Percentiles rank a stretch among this genome's conserved stretches.
Evolutionary conservation across 2,329 filamentous ascomycete species (phyloP).

Genomic region (Botrytis tulipae): DNA sequence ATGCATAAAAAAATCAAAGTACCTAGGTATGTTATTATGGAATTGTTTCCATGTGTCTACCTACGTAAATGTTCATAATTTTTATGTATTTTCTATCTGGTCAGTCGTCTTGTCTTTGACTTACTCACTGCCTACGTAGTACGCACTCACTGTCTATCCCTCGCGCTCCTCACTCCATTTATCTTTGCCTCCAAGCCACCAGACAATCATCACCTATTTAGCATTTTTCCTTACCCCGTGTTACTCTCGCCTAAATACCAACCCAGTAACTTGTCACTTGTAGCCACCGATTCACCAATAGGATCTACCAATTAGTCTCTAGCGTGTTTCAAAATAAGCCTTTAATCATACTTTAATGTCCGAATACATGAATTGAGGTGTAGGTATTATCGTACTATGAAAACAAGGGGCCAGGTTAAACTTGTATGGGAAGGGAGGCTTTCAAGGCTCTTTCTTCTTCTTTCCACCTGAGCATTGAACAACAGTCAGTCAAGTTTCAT

Average conservation of each 20-base stretch:
- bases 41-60: neutral
- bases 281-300: constrained; percentile 10
- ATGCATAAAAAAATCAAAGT: neutral
- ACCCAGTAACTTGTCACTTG: constrained; percentile 3
- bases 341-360: constrained; percentile 1
- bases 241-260: constrained; percentile 8
- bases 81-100: neutral
- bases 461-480: neutral
- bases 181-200: neutral
- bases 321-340: constrained; percentile 15
- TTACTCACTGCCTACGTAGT: neutral
- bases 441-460: neutral
- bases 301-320: neutral
- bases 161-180: neutral
- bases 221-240: constrained; percentile 9
- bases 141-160: neutral
- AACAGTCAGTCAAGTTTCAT: neutral
- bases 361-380: neutral
- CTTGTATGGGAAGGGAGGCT: neutral
- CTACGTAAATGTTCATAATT: neutral
- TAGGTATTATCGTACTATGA: neutral
- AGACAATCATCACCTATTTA: constrained; percentile 11
- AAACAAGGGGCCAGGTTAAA: constrained; percentile 9
- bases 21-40: neutral
- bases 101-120: neutral